A percentile compares a stretch with the other conserved stretches of the same genome.
phyloP scores from a whole-genome alignment of 2,329 filamentous ascomycete genomes.

The Cladophialophora psammophila region DNA sequence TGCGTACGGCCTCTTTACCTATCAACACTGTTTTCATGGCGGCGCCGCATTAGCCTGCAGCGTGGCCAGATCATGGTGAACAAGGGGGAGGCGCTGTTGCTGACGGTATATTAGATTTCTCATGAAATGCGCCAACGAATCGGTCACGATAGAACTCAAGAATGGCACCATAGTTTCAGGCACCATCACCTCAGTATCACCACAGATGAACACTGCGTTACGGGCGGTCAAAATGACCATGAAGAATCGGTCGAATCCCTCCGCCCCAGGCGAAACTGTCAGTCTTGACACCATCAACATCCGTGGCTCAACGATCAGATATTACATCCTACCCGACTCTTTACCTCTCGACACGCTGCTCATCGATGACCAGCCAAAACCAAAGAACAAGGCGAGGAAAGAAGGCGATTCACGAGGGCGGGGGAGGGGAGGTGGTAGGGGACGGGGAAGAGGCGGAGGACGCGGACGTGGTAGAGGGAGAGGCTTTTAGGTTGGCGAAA shows the following conservation, averaged over 20 bases:
- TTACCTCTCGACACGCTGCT: conserved; percentile 93
- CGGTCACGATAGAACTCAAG: conserved; percentile 97
- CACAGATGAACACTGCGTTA: conserved; percentile 97
- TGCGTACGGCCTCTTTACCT: conserved; percentile 57
- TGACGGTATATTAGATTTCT: conserved; percentile 73
- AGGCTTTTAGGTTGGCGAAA: conserved; percentile 45
- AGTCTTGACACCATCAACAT: conserved; percentile 95
- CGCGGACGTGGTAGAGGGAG: conserved; percentile 60
- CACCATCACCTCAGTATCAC: conserved; percentile 94
- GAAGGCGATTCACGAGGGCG: conserved; percentile 59
- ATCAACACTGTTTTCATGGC: conserved; percentile 1
- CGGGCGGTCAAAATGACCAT: conserved; percentile 96
- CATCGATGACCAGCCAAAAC: conserved; percentile 95
- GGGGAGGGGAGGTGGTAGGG: conserved; percentile 52
- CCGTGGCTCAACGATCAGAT: conserved; percentile 92
- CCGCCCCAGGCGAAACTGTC: conserved; percentile 68
- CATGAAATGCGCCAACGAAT: conserved; percentile 99
- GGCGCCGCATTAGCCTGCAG: conserved; percentile 20
- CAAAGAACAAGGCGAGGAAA: conserved; percentile 99
- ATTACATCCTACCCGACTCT: conserved; percentile 95
- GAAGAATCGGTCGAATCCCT: conserved; percentile 67
- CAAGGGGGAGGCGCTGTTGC: not conserved
- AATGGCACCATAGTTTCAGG: conserved; percentile 98
- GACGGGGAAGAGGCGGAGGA: conserved; percentile 63
- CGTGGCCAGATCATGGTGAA: not conserved